Conservation (phyloP, 1,139 yeast genomes). For the Kodamaea sp. region DNA sequence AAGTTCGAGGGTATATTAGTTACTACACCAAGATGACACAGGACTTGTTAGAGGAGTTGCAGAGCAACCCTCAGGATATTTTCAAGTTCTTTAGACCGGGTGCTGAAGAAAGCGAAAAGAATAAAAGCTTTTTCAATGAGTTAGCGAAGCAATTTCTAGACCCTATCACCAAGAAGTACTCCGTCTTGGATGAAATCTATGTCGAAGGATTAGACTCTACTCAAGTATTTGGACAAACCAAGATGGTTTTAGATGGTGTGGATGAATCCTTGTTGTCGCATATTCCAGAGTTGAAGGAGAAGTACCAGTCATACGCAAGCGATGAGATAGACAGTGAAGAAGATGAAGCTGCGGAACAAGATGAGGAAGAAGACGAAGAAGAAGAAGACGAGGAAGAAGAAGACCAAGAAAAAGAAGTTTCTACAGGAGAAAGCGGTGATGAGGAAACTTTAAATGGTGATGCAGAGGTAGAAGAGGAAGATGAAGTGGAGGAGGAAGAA, state of each 20-base stretch:
- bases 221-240: slow-evolving; percentile 93
- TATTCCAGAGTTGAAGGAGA: slow-evolving; percentile 43
- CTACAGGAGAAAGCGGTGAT: slow-evolving; percentile 14
- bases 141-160: slow-evolving; percentile 60
- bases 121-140: slow-evolving; percentile 25
- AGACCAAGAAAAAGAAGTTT: slow-evolving; percentile 18
- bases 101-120: slow-evolving; percentile 11
- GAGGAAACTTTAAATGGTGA: slow-evolving; percentile 17
- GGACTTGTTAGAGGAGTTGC: slow-evolving; percentile 21
- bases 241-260: slow-evolving; percentile 74
- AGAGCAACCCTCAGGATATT: slow-evolving; percentile 28
- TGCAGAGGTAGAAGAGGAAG: slow-evolving; percentile 16
- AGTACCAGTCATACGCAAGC: slow-evolving; percentile 17
- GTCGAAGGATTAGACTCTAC: slow-evolving; percentile 86
- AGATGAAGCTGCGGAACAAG: slow-evolving; percentile 24
- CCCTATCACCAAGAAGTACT: slow-evolving; percentile 61
- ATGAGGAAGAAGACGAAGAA: slow-evolving; percentile 23
- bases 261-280: slow-evolving; percentile 56
- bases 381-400: slow-evolving; percentile 15
- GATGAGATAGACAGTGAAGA: slow-evolving; percentile 21
- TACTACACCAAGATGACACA: slow-evolving; percentile 15
- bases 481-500: slow-evolving; percentile 15
- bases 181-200: slow-evolving; percentile 79
- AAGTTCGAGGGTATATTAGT: no score
- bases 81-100: slow-evolving; percentile 22